Evolutionary conservation across 192 early-diverging fungal species (phyloP).

Genomic region (Kickxella alabastrina): DNA sequence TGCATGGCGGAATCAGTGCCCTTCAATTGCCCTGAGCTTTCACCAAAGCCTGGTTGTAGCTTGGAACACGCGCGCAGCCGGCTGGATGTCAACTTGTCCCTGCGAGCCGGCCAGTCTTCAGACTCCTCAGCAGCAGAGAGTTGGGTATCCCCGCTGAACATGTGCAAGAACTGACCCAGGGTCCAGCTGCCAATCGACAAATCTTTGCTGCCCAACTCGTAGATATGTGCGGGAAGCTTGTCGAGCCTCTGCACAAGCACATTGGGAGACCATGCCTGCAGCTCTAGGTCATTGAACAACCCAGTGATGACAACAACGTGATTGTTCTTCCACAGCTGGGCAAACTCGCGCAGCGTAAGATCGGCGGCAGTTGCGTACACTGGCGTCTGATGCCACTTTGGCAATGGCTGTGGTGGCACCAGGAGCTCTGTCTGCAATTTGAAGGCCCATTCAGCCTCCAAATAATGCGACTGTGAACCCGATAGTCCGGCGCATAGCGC

Average conservation of each 20-base stretch:
- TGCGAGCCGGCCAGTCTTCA: not conserved
- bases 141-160: constrained; percentile 1
- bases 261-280: constrained; percentile 9
- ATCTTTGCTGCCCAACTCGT: not conserved
- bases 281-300: constrained; percentile 5
- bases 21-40: not conserved
- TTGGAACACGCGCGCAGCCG: constrained; percentile 13
- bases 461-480: constrained; percentile 14
- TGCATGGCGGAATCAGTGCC: no score
- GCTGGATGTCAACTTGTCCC: not conserved
- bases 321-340: constrained; percentile 26
- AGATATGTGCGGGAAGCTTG: constrained; percentile 1
- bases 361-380: constrained; percentile 17
- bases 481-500: constrained; percentile 16
- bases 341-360: constrained; percentile 31
- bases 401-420: not conserved
- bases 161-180: constrained; percentile 12
- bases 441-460: constrained; percentile 21
- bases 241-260: constrained; percentile 9
- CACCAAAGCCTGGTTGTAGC: not conserved
- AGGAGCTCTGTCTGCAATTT: constrained; percentile 7
- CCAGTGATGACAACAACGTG: constrained; percentile 28
- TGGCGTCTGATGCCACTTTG: constrained; percentile 15
- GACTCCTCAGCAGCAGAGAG: not conserved
- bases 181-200: constrained; percentile 5